These are phyloP conservation scores for Didymella arachidicola DNA, from an alignment of 2,329 filamentous ascomycete genomes.

Conservation along the genomic window DNA sequence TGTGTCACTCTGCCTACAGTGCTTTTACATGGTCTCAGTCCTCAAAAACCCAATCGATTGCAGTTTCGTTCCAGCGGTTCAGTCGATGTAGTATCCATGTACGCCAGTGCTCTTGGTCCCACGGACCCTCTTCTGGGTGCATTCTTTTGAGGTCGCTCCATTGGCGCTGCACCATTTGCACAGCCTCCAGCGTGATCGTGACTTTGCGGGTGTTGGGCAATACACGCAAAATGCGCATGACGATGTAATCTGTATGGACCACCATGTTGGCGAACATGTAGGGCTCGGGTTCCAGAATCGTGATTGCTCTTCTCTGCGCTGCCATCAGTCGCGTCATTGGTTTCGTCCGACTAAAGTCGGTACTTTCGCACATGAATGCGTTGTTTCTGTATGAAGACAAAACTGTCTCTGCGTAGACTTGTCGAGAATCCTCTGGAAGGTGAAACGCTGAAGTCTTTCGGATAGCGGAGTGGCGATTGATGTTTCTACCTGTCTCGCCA, in stretches of 20 bases:
- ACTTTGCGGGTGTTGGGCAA: not conserved
- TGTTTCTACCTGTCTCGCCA: not conserved
- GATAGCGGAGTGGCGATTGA: not conserved
- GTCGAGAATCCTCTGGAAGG: conserved; percentile 7
- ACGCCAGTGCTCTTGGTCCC: not conserved
- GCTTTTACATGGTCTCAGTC: no score
- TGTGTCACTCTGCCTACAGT: no score
- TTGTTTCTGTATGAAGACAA: not conserved
- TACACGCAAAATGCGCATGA: not conserved
- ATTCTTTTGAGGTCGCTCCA: no score
- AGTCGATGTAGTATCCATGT: not conserved
- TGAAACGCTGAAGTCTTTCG: not conserved
- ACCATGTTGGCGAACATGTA: no score
- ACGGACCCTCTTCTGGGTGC: not conserved
- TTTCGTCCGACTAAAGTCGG: not conserved
- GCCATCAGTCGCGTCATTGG: not conserved
- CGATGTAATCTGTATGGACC: not conserved
- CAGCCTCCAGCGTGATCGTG: not conserved
- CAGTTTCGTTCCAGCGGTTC: not conserved
- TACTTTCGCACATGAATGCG: not conserved
- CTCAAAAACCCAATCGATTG: not conserved
- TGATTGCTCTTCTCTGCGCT: conserved; percentile 1
- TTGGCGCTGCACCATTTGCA: not conserved
- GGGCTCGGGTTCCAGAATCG: not conserved
- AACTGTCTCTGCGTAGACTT: conserved; percentile 13